Evolutionary conservation across 345 rosid genomes (phyloP), one percentile per base, ranked within the genome.

Genomic region (Psidium friedrichsthalianum): DNA sequence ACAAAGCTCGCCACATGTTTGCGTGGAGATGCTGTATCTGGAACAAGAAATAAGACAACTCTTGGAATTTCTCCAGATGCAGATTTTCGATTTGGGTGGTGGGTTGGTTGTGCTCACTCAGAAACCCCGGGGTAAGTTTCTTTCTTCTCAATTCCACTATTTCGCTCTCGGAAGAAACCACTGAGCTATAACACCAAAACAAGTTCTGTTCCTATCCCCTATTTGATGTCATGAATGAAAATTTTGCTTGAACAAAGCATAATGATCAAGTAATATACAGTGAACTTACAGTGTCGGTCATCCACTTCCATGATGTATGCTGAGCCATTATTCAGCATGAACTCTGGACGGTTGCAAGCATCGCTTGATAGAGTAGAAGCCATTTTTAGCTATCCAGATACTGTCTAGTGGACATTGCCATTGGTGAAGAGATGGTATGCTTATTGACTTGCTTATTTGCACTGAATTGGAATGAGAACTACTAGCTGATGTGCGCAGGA

Each of bases 1-100:
- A 36, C 36, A 36, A 36, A 2, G 36, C 36, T 36, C 3, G 36
- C 36, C 36, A 36, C 36, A 36, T 36, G 36, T 36, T 36, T 36
- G 36, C 2, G 36, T 36, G 36, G 36, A 36, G 36, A 36, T 36
- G 36, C 2, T 36, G 36, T 36, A 36, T 36, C 36, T 36, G 36
- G 3, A 36, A 36, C 36, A 2, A 36, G 36, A 36, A 36, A 36
- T 36, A 36, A 36, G 36, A 36, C 36, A 36, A 36, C 36, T 36
- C 36, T 36, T n/a, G n/a, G n/a, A n/a, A n/a, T n/a, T n/a, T n/a
- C n/a, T n/a, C n/a, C n/a, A n/a, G n/a, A n/a, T n/a, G 36, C 3
- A 36, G 51, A 96, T 92, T 88, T 96, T 12, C 94, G 98, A 81
- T 95, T 96, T 88, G 95, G 95, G 18, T 96, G 98, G 99, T 93